Evolutionary conservation across 345 rosid genomes (phyloP).

Genomic region (Combretum micranthum): DNA sequence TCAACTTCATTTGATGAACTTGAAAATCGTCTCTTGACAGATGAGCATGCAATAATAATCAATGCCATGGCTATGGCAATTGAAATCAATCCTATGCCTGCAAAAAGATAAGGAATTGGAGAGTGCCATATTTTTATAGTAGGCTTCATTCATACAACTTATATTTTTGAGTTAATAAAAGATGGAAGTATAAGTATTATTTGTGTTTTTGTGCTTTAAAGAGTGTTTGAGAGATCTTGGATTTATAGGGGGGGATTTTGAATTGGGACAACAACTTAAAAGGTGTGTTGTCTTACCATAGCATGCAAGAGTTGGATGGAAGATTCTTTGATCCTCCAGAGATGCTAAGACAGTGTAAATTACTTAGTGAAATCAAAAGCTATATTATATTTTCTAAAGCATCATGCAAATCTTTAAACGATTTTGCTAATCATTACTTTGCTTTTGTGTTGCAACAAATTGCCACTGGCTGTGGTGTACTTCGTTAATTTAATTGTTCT

Average conservation of each 20-base stretch:
- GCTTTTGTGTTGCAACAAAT: background rate
- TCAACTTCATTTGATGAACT: background rate
- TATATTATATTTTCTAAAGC: no score
- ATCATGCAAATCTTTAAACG: background rate
- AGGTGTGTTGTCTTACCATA: no score
- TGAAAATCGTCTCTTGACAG: background rate
- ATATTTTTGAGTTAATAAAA: no score
- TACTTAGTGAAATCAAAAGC: background rate
- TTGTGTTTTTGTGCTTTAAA: no score
- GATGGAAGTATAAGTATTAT: no score
- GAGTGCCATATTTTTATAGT: slow-evolving; percentile 17
- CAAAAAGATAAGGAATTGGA: slow-evolving; percentile 34
- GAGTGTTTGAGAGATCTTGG: no score
- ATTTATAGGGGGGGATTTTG: no score
- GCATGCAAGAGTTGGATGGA: background rate
- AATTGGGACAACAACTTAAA: no score
- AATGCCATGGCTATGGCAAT: slow-evolving; percentile 22
- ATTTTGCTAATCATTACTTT: background rate
- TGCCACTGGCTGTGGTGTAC: background rate
- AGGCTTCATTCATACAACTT: background rate
- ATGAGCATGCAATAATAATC: slow-evolving; percentile 21
- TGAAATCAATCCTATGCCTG: slow-evolving; percentile 19
- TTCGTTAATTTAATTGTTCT: background rate
- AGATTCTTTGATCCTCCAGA: slow-evolving; percentile 6
- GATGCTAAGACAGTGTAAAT: background rate